Conservation (phyloP, 1,284 basidiomycete species). For the Marasmius tenuissimus region DNA sequence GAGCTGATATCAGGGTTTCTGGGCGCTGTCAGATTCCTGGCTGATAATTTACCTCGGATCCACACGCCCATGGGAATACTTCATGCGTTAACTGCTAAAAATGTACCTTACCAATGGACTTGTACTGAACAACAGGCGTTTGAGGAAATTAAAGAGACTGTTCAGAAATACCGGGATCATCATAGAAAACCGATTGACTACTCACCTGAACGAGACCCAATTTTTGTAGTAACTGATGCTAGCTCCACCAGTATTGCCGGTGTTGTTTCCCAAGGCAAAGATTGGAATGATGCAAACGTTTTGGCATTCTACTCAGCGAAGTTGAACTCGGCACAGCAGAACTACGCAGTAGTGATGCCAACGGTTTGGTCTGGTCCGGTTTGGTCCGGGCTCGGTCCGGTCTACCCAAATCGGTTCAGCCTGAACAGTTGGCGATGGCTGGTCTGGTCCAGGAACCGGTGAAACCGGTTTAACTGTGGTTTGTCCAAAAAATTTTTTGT, state of each 20-base stretch:
- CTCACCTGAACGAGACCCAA: not conserved
- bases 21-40: constrained; percentile 17
- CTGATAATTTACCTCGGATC: constrained; percentile 14
- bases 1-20: constrained; percentile 19
- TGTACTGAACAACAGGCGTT: constrained; percentile 17
- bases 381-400: too few species aligned
- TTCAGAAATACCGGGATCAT: not conserved
- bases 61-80: constrained; percentile 15
- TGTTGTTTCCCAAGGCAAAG: not conserved
- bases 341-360: not conserved
- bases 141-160: not conserved
- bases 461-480: too few species aligned
- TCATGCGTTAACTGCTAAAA: not conserved
- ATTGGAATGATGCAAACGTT: not conserved
- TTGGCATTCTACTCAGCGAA: not conserved
- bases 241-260: constrained; percentile 1
- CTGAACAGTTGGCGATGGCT: too few species aligned
- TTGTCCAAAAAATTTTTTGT: too few species aligned
- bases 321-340: not conserved
- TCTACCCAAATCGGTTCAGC: too few species aligned
- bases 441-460: too few species aligned
- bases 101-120: constrained; percentile 18
- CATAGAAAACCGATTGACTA: not conserved
- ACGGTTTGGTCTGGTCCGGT: too few species aligned
- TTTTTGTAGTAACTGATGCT: not conserved